Evolutionary conservation across 164 flowering plant genomes (phyloP).

Genomic region (Piper betle): DNA sequence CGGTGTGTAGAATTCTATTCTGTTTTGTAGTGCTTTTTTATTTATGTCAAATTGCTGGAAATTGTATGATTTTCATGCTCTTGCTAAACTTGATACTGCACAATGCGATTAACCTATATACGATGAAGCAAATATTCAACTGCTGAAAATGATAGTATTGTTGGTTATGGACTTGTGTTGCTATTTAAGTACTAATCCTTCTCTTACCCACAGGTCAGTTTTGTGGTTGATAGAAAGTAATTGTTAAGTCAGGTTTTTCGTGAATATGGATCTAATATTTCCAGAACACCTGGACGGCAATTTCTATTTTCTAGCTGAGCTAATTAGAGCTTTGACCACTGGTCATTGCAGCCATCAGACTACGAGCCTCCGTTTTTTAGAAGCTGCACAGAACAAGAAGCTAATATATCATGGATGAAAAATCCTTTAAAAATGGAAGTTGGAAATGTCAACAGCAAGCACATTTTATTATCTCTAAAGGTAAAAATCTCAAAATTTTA

Average conservation of each 20-base stretch:
- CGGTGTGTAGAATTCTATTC: conserved; percentile 32
- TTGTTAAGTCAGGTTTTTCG: not conserved
- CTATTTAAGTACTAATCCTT: not conserved
- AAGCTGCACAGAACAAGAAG: conserved; percentile 69
- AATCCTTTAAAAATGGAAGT: conserved; percentile 82
- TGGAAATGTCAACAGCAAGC: conserved; percentile 96
- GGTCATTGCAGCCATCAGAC: conserved; percentile 62
- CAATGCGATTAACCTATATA: too few species aligned
- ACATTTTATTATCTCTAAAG: conserved; percentile 72
- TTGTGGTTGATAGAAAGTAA: not conserved
- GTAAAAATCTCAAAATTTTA: conserved; percentile 15
- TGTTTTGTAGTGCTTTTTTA: not conserved
- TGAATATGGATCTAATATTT: too few species aligned
- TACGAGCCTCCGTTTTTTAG: conserved; percentile 95
- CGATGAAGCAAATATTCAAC: too few species aligned
- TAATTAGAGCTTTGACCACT: too few species aligned
- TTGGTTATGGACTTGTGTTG: not conserved
- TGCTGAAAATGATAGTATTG: not conserved
- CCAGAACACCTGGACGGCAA: not conserved
- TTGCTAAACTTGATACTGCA: too few species aligned
- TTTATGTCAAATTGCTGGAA: not conserved
- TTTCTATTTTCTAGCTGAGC: not conserved
- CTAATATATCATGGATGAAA: conserved; percentile 53
- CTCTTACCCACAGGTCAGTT: not conserved
- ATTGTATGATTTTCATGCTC: not conserved